A percentile compares a stretch with the other conserved stretches of the same genome.
phyloP scores from a whole-genome alignment of 106 monocot genomes.

The Allium fistulosum region DNA sequence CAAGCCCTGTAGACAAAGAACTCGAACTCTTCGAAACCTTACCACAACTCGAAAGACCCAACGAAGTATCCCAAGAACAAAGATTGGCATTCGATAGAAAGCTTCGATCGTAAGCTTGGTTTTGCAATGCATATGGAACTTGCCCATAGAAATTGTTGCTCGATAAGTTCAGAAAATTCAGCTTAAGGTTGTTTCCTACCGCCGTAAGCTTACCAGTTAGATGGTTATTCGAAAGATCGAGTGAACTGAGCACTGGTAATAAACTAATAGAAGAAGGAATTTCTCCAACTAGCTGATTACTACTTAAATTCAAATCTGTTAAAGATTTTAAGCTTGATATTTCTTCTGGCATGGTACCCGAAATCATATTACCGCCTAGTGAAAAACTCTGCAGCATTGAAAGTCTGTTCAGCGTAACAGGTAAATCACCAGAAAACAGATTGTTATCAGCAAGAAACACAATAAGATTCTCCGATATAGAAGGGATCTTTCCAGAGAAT shows the following conservation, averaged over 20 bases:
- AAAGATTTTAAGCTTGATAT: constrained; percentile 22
- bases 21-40: constrained; percentile 12
- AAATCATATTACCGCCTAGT: constrained; percentile 40
- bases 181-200: constrained; percentile 18
- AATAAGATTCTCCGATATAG: constrained; percentile 17
- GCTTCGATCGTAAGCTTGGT: constrained; percentile 32
- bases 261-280: constrained; percentile 51
- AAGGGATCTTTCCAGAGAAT: constrained; percentile 56
- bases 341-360: constrained; percentile 41
- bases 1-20: constrained; percentile 16
- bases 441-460: constrained; percentile 49
- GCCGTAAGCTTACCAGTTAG: constrained; percentile 45
- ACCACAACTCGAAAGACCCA: constrained; percentile 18
- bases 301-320: constrained; percentile 47
- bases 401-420: constrained; percentile 19
- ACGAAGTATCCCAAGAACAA: constrained; percentile 4
- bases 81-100: constrained; percentile 59
- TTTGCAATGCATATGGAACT: constrained; percentile 41
- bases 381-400: constrained; percentile 29
- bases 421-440: constrained; percentile 48
- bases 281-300: constrained; percentile 45
- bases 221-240: constrained; percentile 67
- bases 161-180: constrained; percentile 66
- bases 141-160: constrained; percentile 58
- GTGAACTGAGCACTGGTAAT: constrained; percentile 36